Evolutionary conservation across 768 basidiomycete genomes (phyloP).

Genomic region (Phaeotremella fagi): DNA sequence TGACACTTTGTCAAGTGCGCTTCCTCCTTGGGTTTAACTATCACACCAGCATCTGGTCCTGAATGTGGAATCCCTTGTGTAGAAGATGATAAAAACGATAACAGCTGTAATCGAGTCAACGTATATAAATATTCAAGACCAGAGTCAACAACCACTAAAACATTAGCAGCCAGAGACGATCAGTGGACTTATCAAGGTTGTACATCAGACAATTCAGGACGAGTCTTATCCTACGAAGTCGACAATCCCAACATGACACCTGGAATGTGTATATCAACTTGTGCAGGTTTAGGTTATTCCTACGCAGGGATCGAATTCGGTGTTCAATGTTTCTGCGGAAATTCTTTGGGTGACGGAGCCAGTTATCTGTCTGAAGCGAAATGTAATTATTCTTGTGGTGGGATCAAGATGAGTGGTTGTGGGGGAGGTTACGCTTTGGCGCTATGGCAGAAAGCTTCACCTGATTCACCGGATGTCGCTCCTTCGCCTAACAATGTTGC

Average conservation of each 20-base stretch:
- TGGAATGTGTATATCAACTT: constrained; percentile 23
- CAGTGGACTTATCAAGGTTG: constrained; percentile 2
- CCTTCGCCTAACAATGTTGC: no score
- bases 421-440: neutral
- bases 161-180: no score
- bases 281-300: constrained; percentile 24
- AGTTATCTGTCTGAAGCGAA: neutral
- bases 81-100: neutral
- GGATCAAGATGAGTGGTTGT: neutral
- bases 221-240: neutral
- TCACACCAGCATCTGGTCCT: neutral
- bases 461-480: neutral
- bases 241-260: constrained; percentile 15
- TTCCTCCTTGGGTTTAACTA: neutral
- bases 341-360: constrained; percentile 8
- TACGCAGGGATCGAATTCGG: constrained; percentile 25
- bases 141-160: neutral
- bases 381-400: neutral
- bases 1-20: no score
- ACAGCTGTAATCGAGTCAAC: neutral
- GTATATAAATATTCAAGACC: neutral
- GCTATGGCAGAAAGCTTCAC: neutral
- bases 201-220: neutral
- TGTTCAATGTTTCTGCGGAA: constrained; percentile 19
- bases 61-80: neutral